A percentile compares a stretch with the other conserved stretches of the same genome.
Evolutionary conservation across 305 asterid species (phyloP).

Genomic region (Lippia alba): DNA sequence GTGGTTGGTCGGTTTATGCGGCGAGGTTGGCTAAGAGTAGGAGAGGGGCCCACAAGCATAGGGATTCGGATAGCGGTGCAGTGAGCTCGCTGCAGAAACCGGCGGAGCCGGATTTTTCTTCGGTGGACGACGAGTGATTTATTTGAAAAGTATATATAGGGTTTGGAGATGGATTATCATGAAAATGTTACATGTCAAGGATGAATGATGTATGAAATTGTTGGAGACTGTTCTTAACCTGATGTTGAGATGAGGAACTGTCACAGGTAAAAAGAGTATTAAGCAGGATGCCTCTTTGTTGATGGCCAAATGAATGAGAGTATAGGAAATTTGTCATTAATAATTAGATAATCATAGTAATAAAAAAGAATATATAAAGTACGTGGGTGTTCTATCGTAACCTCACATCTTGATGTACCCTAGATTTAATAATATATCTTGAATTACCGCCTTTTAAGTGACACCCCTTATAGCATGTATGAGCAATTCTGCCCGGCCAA

Average conservation of each 20-base stretch:
- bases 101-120: slow-evolving; percentile 78
- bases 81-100: slow-evolving; percentile 74
- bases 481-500: too few relatives aligned
- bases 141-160: slow-evolving; percentile 3
- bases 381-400: too few relatives aligned
- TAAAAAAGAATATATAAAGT: too few relatives aligned
- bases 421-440: too few relatives aligned
- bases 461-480: too few relatives aligned
- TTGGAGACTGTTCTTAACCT: slow-evolving; percentile 13
- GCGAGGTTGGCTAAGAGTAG: slow-evolving; percentile 59
- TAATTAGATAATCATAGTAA: too few relatives aligned
- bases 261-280: background rate
- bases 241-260: background rate
- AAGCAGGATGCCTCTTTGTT: too few relatives aligned
- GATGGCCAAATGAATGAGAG: too few relatives aligned
- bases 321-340: too few relatives aligned
- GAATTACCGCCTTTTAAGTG: too few relatives aligned
- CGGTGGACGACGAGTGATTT: slow-evolving; percentile 61
- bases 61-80: slow-evolving; percentile 51
- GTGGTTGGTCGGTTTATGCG: slow-evolving; percentile 49
- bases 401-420: too few relatives aligned
- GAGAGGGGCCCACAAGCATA: slow-evolving; percentile 55
- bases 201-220: slow-evolving; percentile 14
- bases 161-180: background rate
- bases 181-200: slow-evolving; percentile 33